Conservation (phyloP, 768 basidiomycete species). For the Gelatoporia subvermispora region DNA sequence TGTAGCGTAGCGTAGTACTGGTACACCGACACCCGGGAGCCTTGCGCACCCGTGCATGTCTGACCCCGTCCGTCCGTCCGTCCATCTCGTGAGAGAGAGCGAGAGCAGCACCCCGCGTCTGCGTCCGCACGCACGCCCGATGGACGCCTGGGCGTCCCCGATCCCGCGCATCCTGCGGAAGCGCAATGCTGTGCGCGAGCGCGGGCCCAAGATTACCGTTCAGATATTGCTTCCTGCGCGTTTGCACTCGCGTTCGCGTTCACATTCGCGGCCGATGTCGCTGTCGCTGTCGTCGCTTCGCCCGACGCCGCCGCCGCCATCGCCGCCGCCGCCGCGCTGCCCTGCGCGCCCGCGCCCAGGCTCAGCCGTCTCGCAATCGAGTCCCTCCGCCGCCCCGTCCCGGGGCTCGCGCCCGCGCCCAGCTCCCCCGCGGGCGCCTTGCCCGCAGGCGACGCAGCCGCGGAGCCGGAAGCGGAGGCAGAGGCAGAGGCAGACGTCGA, state of each 20-base stretch:
- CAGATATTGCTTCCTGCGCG: constrained; percentile 18
- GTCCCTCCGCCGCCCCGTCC: constrained; percentile 21
- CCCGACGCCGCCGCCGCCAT: constrained; percentile 1
- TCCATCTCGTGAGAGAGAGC: too few species aligned
- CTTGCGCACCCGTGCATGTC: too few species aligned
- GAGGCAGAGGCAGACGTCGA: neutral
- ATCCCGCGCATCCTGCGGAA: constrained; percentile 6
- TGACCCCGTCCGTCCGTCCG: too few species aligned
- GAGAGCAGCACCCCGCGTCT: too few species aligned
- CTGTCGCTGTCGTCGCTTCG: neutral
- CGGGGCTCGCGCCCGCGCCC: constrained; percentile 16
- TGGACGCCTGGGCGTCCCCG: constrained; percentile 12
- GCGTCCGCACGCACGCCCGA: too few species aligned
- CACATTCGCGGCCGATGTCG: neutral
- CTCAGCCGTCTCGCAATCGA: constrained; percentile 27
- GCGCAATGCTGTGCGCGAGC: constrained; percentile 11
- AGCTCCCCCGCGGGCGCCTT: constrained; percentile 4
- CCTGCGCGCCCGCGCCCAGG: constrained; percentile 20
- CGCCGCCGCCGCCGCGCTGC: neutral
- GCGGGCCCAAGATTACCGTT: constrained; percentile 20
- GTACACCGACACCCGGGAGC: too few species aligned
- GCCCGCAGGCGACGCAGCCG: constrained; percentile 7
- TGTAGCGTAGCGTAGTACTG: too few species aligned
- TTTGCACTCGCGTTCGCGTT: constrained; percentile 1
- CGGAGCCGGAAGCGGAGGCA: neutral